A percentile compares a stretch with the other conserved stretches of the same genome.
Conservation (phyloP, 108 stramenopile genomes). For the Phaeodactylum tricornutum region DNA sequence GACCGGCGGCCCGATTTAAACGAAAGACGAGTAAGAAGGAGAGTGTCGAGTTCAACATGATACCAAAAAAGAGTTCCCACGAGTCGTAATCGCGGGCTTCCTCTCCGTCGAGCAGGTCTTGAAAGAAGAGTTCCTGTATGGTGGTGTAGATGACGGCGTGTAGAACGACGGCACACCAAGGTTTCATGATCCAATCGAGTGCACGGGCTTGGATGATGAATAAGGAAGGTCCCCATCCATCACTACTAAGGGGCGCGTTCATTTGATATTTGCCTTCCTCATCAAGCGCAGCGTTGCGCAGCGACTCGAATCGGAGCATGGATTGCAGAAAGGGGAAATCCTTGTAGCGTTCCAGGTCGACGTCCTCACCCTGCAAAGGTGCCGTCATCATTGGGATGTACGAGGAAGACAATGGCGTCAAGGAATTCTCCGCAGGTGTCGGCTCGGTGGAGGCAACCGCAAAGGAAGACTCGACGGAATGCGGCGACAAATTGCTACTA, state of each 20-base stretch:
- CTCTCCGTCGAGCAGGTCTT: not conserved
- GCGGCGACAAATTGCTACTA: no score
- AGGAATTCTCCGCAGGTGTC: no score
- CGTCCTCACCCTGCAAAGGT: no score
- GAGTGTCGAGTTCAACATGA: conserved; percentile 21
- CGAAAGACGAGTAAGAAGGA: conserved; percentile 41
- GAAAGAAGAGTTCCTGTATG: conserved; percentile 2
- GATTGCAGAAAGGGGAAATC: conserved; percentile 1
- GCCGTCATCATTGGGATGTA: no score
- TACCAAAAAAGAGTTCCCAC: conserved; percentile 15
- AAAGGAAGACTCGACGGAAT: no score
- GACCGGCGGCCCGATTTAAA: conserved; percentile 22
- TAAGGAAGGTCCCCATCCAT: conserved; percentile 17
- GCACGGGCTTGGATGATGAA: conserved; percentile 24
- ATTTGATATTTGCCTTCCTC: conserved; percentile 18
- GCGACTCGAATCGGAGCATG: not conserved
- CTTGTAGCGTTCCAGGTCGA: not conserved
- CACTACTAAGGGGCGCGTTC: conserved; percentile 19
- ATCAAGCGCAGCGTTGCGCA: conserved; percentile 6
- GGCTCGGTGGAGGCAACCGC: no score
- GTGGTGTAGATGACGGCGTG: conserved; percentile 20
- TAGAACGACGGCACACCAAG: conserved; percentile 9
- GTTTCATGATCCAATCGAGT: conserved; percentile 15
- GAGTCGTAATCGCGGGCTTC: not conserved
- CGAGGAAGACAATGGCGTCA: no score